A percentile compares a stretch with the other conserved stretches of the same genome.
Evolutionary conservation across 805 yeast species (phyloP).

Genomic region (Hanseniaspora nectarophila): DNA sequence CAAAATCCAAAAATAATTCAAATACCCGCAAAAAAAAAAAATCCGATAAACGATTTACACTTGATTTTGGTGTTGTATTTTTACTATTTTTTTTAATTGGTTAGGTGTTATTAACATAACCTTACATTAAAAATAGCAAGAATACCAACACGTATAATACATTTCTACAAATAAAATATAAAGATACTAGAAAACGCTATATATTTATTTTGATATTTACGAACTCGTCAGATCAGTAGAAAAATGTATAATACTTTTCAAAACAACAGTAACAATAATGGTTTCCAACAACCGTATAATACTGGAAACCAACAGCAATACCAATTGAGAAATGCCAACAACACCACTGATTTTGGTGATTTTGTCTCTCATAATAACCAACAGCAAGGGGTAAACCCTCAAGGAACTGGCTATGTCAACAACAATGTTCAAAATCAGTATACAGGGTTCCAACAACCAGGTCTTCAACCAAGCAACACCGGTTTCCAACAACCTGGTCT

Average conservation of each 20-base stretch:
- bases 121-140: too few relatives aligned
- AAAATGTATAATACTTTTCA: neutral
- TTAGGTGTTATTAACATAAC: too few relatives aligned
- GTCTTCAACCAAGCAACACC: slow-evolving; percentile 15
- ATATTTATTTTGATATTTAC: too few relatives aligned
- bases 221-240: too few relatives aligned
- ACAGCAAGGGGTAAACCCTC: neutral
- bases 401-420: neutral
- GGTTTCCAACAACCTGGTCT: slow-evolving; percentile 7
- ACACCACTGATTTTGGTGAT: slow-evolving; percentile 18
- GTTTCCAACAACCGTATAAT: slow-evolving; percentile 1
- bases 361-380: slow-evolving; percentile 16
- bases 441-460: slow-evolving; percentile 13
- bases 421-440: neutral
- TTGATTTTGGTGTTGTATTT: too few relatives aligned
- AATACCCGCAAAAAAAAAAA: too few relatives aligned
- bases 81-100: too few relatives aligned
- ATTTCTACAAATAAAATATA: too few relatives aligned
- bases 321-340: slow-evolving; percentile 13
- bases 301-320: slow-evolving; percentile 13
- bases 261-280: neutral
- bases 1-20: too few relatives aligned
- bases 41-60: too few relatives aligned
- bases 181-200: too few relatives aligned
- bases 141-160: neutral